phyloP scores from a whole-genome alignment of 2,329 filamentous ascomycete genomes.

The Macrophomina tecta region DNA sequence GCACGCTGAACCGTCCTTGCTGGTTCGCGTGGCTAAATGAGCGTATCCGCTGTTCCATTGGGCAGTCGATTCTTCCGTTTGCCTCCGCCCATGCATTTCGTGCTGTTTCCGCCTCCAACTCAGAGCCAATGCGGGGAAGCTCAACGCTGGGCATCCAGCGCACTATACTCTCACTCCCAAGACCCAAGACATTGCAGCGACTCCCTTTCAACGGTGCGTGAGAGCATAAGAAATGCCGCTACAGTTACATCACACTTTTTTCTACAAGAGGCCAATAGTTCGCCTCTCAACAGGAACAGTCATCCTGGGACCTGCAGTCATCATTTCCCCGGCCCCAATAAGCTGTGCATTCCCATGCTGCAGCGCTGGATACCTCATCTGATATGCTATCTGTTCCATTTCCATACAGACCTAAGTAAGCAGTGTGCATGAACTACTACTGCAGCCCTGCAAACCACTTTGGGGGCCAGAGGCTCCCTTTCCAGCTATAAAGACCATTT shows the following conservation, averaged over 20 bases:
- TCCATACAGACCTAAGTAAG: neutral
- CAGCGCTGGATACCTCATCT: neutral
- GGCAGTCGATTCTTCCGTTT: too few relatives aligned
- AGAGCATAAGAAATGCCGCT: too few relatives aligned
- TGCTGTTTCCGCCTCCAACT: too few relatives aligned
- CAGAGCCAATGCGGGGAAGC: neutral
- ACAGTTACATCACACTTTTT: neutral
- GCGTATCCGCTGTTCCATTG: too few relatives aligned
- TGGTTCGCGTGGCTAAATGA: neutral
- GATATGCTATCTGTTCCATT: neutral
- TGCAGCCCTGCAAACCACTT: conserved; percentile 1
- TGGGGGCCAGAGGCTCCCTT: neutral
- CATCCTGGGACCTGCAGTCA: conserved; percentile 5
- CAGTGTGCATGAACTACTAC: neutral
- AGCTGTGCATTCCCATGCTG: neutral
- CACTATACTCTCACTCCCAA: neutral
- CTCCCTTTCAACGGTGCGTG: too few relatives aligned
- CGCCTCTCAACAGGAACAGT: neutral
- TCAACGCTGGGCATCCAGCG: neutral
- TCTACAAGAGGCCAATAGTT: neutral
- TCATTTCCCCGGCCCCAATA: conserved; percentile 3
- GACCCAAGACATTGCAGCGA: too few relatives aligned
- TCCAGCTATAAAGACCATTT: neutral
- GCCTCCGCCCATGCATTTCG: too few relatives aligned
- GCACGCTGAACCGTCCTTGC: neutral